Conservation (phyloP, 495 filamentous ascomycete genomes). For the Penicillium ochrochloron region DNA sequence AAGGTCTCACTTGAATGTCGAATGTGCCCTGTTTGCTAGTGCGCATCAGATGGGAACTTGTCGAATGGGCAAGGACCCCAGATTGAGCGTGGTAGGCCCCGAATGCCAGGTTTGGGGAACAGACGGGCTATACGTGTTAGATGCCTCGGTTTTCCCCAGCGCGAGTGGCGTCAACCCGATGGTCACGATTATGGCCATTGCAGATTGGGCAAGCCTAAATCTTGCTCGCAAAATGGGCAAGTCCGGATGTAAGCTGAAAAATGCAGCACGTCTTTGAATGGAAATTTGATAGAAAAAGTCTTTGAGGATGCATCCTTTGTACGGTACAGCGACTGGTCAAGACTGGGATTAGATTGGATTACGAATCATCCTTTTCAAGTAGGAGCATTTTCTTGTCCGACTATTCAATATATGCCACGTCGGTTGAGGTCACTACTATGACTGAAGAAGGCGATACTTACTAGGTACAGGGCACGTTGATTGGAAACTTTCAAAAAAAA, state of each 20-base stretch:
- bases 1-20: constrained; percentile 51
- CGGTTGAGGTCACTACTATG: no score
- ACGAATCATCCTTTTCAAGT: no score
- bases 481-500: no score
- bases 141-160: constrained; percentile 88
- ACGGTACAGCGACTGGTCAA: no score
- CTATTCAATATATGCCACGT: no score
- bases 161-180: constrained; percentile 94
- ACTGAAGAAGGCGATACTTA: no score
- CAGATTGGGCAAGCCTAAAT: constrained; percentile 51
- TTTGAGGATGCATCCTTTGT: no score
- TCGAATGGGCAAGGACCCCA: constrained; percentile 67
- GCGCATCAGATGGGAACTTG: constrained; percentile 96
- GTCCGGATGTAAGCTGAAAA: constrained; percentile 14
- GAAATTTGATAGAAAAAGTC: no score
- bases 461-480: no score
- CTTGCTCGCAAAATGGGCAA: constrained; percentile 38
- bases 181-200: constrained; percentile 88
- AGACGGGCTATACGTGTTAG: constrained; percentile 74
- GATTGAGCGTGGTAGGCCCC: constrained; percentile 74
- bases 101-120: constrained; percentile 78
- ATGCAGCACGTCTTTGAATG: no score
- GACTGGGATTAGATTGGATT: no score
- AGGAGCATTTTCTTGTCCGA: no score
- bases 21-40: constrained; percentile 57